Evolutionary conservation across 129 eudicot genomes (phyloP).

Genomic region (Lactuca sativa): DNA sequence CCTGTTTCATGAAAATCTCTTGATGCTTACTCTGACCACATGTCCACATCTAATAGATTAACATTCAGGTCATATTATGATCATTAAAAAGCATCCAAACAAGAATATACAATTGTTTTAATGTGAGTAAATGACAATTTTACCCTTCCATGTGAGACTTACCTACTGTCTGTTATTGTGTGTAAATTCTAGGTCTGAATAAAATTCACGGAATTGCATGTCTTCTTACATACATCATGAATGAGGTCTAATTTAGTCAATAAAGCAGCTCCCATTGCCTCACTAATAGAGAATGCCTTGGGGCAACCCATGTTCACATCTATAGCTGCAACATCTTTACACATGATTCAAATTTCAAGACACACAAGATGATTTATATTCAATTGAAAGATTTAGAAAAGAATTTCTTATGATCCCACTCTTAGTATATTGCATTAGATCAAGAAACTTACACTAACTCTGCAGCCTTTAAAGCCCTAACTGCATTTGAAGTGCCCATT

Average conservation of each 20-base stretch:
- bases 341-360: constrained; percentile 35
- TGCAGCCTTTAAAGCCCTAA: constrained; percentile 86
- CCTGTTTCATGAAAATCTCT: too few species aligned
- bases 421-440: background rate
- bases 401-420: background rate
- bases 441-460: constrained; percentile 63
- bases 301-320: constrained; percentile 94
- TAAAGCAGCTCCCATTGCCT: constrained; percentile 94
- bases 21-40: too few species aligned
- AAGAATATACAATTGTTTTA: too few species aligned
- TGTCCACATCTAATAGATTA: too few species aligned
- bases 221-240: constrained; percentile 68
- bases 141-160: too few species aligned
- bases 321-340: constrained; percentile 80
- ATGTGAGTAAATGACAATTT: too few species aligned
- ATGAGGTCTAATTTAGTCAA: constrained; percentile 78
- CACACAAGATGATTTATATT: background rate
- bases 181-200: too few species aligned
- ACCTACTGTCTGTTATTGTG: too few species aligned
- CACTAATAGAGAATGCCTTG: constrained; percentile 76
- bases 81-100: too few species aligned
- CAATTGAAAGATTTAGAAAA: too few species aligned
- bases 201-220: background rate
- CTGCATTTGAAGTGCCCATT: constrained; percentile 89
- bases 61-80: too few species aligned